These are phyloP conservation scores for Stromatinia cepivora DNA, from an alignment of 2,329 filamentous ascomycete genomes.

Conservation along the genomic window DNA sequence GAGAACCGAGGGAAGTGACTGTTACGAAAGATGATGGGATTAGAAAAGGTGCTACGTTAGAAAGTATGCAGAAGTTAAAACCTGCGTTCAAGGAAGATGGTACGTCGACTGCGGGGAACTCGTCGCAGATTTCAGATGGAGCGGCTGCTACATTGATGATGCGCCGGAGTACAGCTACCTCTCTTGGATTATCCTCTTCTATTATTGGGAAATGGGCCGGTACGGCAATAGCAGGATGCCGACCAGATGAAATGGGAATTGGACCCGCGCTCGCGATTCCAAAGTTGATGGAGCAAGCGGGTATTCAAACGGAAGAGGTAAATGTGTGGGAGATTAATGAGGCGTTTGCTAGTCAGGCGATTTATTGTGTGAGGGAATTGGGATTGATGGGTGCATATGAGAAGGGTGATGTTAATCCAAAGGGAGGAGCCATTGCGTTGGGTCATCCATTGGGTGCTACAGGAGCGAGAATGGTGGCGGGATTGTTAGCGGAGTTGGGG, in stretches of 20 bases:
- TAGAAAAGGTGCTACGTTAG: conserved; percentile 62
- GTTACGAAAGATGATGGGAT: conserved; percentile 84
- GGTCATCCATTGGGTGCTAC: conserved; percentile 91
- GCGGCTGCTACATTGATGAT: conserved; percentile 83
- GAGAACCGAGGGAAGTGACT: conserved; percentile 60
- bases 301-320: conserved; percentile 67
- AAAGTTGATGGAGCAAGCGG: conserved; percentile 69
- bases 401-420: conserved; percentile 77
- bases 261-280: conserved; percentile 86
- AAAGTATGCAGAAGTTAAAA: conserved; percentile 77
- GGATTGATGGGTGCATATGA: conserved; percentile 64
- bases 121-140: conserved; percentile 82
- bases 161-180: conserved; percentile 75
- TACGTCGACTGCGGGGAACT: conserved; percentile 81
- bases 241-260: conserved; percentile 91
- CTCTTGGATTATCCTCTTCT: conserved; percentile 64
- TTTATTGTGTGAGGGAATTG: conserved; percentile 71
- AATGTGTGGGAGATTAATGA: conserved; percentile 94
- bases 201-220: conserved; percentile 85
- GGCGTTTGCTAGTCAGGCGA: conserved; percentile 65
- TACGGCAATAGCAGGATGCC: conserved; percentile 73
- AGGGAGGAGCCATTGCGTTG: conserved; percentile 91
- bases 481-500: conserved; percentile 65
- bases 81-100: conserved; percentile 79
- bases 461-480: conserved; percentile 73